Percentiles rank a stretch among this genome's conserved stretches.
phyloP scores from a whole-genome alignment of 345 rosid genomes.

The Barbarea vulgaris region DNA sequence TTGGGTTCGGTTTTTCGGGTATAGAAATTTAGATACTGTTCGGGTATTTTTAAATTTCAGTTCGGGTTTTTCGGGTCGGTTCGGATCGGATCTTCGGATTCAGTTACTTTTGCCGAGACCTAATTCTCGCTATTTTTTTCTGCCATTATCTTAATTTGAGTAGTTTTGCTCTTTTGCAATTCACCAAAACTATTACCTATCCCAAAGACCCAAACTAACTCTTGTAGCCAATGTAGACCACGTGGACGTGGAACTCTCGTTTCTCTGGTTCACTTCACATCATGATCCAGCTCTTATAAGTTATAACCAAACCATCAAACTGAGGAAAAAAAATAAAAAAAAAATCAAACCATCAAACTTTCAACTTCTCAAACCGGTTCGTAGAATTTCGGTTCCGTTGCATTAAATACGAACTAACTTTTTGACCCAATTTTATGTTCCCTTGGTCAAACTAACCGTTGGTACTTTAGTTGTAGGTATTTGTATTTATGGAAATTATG shows the following conservation, averaged over 20 bases:
- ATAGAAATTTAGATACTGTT: no score
- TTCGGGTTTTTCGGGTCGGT: no score
- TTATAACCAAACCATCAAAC: conserved; percentile 26
- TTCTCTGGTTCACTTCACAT: conserved; percentile 1
- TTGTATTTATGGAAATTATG: conserved; percentile 25
- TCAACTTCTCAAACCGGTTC: conserved; percentile 26
- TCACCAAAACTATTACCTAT: not conserved
- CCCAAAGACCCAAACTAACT: not conserved
- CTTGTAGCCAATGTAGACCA: conserved; percentile 1
- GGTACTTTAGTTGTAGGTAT: conserved; percentile 6
- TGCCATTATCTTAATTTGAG: not conserved
- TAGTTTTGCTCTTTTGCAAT: not conserved
- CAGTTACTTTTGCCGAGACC: no score
- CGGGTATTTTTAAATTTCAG: no score
- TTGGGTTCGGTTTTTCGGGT: no score
- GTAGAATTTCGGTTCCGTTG: conserved; percentile 32
- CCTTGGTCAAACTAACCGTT: conserved; percentile 26
- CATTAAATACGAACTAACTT: conserved; percentile 34
- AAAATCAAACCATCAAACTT: conserved; percentile 31
- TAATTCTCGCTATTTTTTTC: no score
- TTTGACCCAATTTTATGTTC: not conserved
- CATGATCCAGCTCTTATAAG: not conserved
- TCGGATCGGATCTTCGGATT: no score
- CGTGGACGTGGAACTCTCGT: conserved; percentile 3
- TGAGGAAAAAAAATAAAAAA: not conserved